Base-by-base conservation (phyloP, 1,284 basidiomycete genomes). In the Irpex sp. region DNA sequence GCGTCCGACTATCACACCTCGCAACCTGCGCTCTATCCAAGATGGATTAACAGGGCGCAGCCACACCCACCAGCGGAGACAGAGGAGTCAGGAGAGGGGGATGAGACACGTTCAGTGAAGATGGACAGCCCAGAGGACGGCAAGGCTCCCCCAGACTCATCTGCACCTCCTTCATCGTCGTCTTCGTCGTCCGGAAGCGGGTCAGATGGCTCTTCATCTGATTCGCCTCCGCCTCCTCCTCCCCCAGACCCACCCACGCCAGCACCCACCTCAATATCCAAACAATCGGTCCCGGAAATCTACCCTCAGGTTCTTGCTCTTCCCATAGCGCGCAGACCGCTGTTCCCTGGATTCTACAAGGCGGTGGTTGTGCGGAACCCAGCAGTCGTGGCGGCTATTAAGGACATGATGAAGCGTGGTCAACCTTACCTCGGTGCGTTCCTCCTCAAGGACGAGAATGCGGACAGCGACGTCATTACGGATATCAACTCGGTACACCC, bases 361-460 rank as follows among this genome's bases (percentile, higher is more conserved):
- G 94, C 95, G 11, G 95, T 98, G 60, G 94, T 97, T 63, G 85
- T 98, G 63, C 87, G 90, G 36, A 92, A 97, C 68, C 94, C 94
- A 0, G 83, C 89, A 0, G 97, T 99, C 43, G 96, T 98, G 64
- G 88, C 92, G 17, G 95, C 95, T 4, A 94, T 99, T 73, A 94
- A 96, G 78, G 95, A 98, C 72, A 93, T 97, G 83, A 93, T 98
- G 85, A 90, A 92, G 71, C 93, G 95, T 59, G 96, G 97, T 2
- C 97, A 98, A 76, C 96, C 96, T 0, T 99, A 99, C 77, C 87
- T 99, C 65, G 97, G 97, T 63, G 97, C 97, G 26, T 99, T 99
- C 82, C 78, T 99, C 50, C 88, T 98, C 71, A 98, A 98, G 80
- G 95, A 98, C 74, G 93, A 95, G 68, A 88, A 95, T 68, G 84